Base-by-base conservation (phyloP, 352 stramenopile genomes). In the Stephanocyclus meneghinianus region DNA sequence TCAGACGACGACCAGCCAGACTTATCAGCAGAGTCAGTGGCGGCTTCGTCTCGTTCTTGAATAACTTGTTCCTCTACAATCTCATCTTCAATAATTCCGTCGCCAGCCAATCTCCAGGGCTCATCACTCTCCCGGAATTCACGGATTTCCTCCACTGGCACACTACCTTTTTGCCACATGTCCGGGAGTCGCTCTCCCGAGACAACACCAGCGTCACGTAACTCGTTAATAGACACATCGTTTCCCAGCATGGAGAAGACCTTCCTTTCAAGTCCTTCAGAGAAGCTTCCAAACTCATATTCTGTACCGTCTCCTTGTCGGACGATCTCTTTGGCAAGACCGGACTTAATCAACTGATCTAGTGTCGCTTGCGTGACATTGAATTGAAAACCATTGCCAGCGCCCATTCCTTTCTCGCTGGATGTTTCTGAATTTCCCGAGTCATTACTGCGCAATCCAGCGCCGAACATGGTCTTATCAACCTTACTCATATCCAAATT, bases 391-490 rank as follows among this genome's bases (percentile, higher is more conserved):
- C 77, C 77, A 3, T 68, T 40, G 48, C 35, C 35, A 51, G 55
- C 48, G 11, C 21, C 21, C 21, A 26, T 26, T 26, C 21, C 21
- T 26, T 26, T 26, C 21, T 26, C 21, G 21, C 21, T 26, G 21
- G 21, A 26, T 26, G 21, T 26, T 26, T 26, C 21, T 26, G 5
- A 55, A 30, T 55, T 65, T 5, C 44, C 40, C 45, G 50, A 40
- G 9, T 68, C 56, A 26, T 53, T 21, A 1, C 29, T 62, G 26
- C 48, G 11, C 40, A 92, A 74, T 32, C 82, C 84, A 2, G 78
- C 78, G 10, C 74, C 83, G 81, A 93, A 93, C 87, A 93, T 92
- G 26, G 53, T 88, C 51, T 92, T 91, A 65, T 93, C 82, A 8
- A 93, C 89, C 53, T 90, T 83, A 21, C 64, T 89, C 87, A 92